Evolutionary conservation across 306 rosid genomes (phyloP).

Genomic region (Abrus pulchellus): DNA sequence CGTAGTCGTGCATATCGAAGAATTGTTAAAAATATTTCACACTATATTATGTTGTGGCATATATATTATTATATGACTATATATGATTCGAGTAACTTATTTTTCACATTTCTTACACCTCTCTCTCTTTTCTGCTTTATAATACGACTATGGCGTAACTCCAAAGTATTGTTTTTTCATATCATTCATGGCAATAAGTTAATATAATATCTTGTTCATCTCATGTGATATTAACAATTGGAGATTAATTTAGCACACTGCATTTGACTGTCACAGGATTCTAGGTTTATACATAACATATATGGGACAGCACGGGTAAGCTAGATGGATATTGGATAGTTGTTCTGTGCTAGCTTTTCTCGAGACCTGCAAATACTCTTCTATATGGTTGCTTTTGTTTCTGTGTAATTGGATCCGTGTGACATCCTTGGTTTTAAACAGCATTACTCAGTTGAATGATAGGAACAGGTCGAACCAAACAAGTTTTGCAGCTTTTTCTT

Average conservation of each 20-base stretch:
- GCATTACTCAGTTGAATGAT: background rate
- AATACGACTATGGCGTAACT: background rate
- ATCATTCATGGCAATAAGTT: background rate
- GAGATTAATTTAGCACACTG: slow-evolving; percentile 17
- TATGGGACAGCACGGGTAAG: background rate
- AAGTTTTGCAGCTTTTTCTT: background rate
- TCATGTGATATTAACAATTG: background rate
- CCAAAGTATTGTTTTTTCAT: background rate
- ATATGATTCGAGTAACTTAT: no score
- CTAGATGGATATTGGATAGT: background rate
- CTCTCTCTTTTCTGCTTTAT: no score
- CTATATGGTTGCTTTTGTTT: background rate
- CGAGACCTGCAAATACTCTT: slow-evolving; percentile 21
- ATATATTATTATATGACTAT: background rate
- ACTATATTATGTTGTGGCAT: background rate
- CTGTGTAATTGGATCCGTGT: background rate
- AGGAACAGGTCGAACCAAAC: slow-evolving; percentile 17
- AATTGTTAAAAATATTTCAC: background rate
- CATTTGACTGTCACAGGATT: slow-evolving; percentile 28
- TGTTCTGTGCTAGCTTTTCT: background rate
- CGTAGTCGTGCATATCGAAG: no score
- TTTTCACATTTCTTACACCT: no score
- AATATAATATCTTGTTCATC: background rate
- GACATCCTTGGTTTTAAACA: background rate
- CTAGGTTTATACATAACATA: background rate